These are phyloP conservation scores for Ogataea pilisensis DNA, from an alignment of 805 yeast genomes.

Conservation along the genomic window DNA sequence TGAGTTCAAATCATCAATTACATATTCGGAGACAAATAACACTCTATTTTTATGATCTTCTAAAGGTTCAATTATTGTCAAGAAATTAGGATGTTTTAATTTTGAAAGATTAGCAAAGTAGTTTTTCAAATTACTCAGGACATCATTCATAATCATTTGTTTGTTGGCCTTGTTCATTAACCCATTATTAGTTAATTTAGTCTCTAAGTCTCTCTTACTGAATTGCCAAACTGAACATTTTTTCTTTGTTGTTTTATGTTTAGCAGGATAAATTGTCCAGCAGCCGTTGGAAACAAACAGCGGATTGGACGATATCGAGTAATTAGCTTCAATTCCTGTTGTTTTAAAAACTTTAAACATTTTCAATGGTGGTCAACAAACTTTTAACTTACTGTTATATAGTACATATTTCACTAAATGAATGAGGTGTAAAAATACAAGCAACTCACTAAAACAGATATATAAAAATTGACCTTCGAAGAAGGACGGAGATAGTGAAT, in stretches of 20 bases:
- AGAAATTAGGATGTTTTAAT: constrained; percentile 83
- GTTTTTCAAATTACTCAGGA: constrained; percentile 56
- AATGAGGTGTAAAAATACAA: too few species aligned
- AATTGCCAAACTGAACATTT: constrained; percentile 81
- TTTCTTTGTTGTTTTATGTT: constrained; percentile 55
- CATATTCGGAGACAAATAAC: constrained; percentile 80
- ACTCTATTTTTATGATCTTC: constrained; percentile 80
- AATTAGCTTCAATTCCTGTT: constrained; percentile 60
- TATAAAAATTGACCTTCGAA: too few species aligned
- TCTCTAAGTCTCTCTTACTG: constrained; percentile 73
- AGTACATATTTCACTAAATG: too few species aligned
- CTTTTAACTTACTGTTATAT: too few species aligned
- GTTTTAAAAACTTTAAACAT: constrained; percentile 54
- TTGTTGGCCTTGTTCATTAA: constrained; percentile 46
- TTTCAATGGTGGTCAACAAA: too few species aligned
- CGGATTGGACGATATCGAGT: constrained; percentile 67
- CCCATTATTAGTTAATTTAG: constrained; percentile 47
- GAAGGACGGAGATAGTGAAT: too few species aligned
- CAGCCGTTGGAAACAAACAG: constrained; percentile 65
- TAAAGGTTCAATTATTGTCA: constrained; percentile 80
- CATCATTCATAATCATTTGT: constrained; percentile 50
- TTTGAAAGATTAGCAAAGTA: constrained; percentile 74
- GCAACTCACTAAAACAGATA: too few species aligned
- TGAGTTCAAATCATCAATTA: constrained; percentile 35
- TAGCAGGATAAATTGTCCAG: constrained; percentile 86